Percentiles rank a stretch among this genome's conserved stretches.
These are phyloP conservation scores for Blastobotrys petasosporus DNA, from an alignment of 1,139 yeast genomes.

Conservation along the genomic window DNA sequence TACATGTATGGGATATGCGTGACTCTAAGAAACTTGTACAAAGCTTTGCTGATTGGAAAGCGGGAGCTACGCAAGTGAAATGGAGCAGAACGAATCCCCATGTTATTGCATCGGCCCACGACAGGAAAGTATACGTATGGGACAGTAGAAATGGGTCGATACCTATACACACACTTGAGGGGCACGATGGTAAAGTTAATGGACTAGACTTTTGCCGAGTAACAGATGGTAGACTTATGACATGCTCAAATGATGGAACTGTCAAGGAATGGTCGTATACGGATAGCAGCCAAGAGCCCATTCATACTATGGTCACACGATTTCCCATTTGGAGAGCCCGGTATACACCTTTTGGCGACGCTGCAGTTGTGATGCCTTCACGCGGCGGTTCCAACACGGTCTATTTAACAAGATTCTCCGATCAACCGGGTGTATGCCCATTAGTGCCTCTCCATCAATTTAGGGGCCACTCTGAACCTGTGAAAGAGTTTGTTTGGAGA, in stretches of 20 bases:
- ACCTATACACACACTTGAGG: constrained; percentile 63
- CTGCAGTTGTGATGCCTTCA: constrained; percentile 88
- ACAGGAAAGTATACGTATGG: constrained; percentile 76
- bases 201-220: constrained; percentile 77
- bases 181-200: constrained; percentile 78
- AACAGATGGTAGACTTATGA: constrained; percentile 52
- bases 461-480: constrained; percentile 77
- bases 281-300: constrained; percentile 40
- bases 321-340: constrained; percentile 89
- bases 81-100: constrained; percentile 79
- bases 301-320: constrained; percentile 58
- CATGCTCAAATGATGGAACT: constrained; percentile 80
- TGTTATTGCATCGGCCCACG: constrained; percentile 81
- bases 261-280: constrained; percentile 83
- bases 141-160: constrained; percentile 75
- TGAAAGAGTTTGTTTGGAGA: constrained; percentile 86
- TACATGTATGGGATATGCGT: constrained; percentile 87
- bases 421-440: constrained; percentile 23
- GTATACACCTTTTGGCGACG: constrained; percentile 81
- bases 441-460: constrained; percentile 57
- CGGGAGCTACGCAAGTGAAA: constrained; percentile 91
- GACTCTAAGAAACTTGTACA: constrained; percentile 64
- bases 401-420: constrained; percentile 49
- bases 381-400: constrained; percentile 79
- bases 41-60: constrained; percentile 87